phyloP scores from a whole-genome alignment of 2,329 filamentous ascomycete genomes.

The Berkeleyomyces basicola region DNA sequence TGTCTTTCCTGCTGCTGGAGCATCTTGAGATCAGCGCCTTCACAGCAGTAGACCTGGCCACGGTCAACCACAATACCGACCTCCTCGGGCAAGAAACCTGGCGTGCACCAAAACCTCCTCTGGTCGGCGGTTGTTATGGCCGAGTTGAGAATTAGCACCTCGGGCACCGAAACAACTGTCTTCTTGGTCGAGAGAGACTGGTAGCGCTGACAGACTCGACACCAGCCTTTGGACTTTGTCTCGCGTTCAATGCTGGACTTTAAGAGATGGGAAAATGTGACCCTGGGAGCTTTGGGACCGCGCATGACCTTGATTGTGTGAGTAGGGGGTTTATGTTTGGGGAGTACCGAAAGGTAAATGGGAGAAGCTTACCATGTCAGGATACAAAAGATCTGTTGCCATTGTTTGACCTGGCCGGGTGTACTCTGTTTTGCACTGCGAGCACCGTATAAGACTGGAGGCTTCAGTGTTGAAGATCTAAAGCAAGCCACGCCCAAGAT shows the following conservation, averaged over 20 bases:
- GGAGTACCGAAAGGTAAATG: neutral
- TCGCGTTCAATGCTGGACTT: conserved; percentile 85
- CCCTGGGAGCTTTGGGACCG: conserved; percentile 34
- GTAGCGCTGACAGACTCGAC: conserved; percentile 76
- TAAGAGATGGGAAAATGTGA: conserved; percentile 76
- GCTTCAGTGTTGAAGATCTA: conserved; percentile 52
- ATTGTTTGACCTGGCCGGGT: conserved; percentile 62
- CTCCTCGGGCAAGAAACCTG: conserved; percentile 83
- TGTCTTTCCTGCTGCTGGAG: conserved; percentile 66
- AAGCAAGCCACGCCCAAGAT: neutral
- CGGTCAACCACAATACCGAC: conserved; percentile 83
- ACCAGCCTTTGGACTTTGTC: conserved; percentile 83
- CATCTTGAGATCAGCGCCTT: conserved; percentile 72
- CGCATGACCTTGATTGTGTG: conserved; percentile 18
- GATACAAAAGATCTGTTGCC: conserved; percentile 77
- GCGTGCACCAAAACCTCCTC: conserved; percentile 69
- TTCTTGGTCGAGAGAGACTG: conserved; percentile 76
- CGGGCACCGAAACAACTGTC: conserved; percentile 64
- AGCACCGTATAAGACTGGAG: conserved; percentile 61
- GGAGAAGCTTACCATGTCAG: conserved; percentile 20
- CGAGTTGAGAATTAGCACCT: conserved; percentile 79
- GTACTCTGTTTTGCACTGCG: conserved; percentile 75
- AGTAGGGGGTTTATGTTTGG: neutral
- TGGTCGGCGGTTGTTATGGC: conserved; percentile 56
- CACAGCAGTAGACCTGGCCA: conserved; percentile 88